These are phyloP conservation scores for Ashbya aceris DNA, from an alignment of 1,139 yeast species.

Conservation along the genomic window DNA sequence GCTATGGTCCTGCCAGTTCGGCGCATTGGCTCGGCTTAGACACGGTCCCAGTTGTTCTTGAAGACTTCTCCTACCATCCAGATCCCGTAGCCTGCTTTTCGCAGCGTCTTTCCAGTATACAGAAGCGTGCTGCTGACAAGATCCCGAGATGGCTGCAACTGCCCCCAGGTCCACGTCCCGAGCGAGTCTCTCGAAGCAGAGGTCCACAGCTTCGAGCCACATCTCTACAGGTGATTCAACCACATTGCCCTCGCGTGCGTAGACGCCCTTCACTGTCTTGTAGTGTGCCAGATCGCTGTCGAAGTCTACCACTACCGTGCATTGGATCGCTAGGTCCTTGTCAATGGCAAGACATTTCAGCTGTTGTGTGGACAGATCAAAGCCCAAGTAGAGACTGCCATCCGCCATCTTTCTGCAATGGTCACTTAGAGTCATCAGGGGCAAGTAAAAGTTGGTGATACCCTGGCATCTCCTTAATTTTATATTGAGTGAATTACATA, in stretches of 20 bases:
- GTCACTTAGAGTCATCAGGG: too few species aligned
- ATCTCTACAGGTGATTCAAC: conserved; percentile 71
- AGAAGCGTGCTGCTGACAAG: conserved; percentile 90
- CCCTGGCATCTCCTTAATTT: background rate
- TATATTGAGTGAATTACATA: background rate
- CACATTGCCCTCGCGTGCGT: conserved; percentile 43
- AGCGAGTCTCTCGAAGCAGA: conserved; percentile 46
- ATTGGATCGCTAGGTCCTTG: conserved; percentile 41
- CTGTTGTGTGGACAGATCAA: conserved; percentile 87
- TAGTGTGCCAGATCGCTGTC: conserved; percentile 55
- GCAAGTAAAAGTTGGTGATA: too few species aligned
- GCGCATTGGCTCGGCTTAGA: conserved; percentile 59
- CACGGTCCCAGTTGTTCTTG: conserved; percentile 43
- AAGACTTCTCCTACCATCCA: conserved; percentile 29
- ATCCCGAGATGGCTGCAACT: conserved; percentile 72
- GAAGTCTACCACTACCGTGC: conserved; percentile 61
- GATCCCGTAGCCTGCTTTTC: conserved; percentile 31
- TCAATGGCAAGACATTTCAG: conserved; percentile 65
- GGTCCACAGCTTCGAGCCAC: conserved; percentile 83
- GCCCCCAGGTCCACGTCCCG: conserved; percentile 37
- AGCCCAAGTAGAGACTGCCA: conserved; percentile 45
- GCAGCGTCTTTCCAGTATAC: conserved; percentile 64
- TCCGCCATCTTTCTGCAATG: background rate
- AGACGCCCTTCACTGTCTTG: conserved; percentile 64
- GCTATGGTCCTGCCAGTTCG: conserved; percentile 94